Percentiles rank a stretch among this genome's conserved stretches.
Conservation (phyloP, 352 stramenopile genomes). For the Phytophthora pini region DNA sequence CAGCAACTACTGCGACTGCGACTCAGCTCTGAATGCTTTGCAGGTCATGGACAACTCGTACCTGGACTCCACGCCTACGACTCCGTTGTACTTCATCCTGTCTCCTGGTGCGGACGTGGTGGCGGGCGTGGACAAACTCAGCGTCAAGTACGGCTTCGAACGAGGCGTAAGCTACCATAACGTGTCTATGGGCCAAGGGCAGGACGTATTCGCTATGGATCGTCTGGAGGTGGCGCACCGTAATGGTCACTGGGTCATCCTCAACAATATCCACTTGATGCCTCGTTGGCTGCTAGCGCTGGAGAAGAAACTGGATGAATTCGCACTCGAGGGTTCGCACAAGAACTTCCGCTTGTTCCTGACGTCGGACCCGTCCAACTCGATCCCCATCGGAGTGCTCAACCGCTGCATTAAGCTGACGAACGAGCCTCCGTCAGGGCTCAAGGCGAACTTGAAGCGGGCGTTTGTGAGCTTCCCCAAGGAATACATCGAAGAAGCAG, state of each 20-base stretch:
- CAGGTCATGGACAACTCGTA: slow-evolving; percentile 97
- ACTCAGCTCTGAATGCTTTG: slow-evolving; percentile 95
- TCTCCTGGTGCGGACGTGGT: slow-evolving; percentile 96
- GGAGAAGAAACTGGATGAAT: slow-evolving; percentile 98
- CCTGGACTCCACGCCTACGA: slow-evolving; percentile 94
- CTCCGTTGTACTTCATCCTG: slow-evolving; percentile 97
- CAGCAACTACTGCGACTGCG: slow-evolving; percentile 95
- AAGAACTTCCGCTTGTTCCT: slow-evolving; percentile 96
- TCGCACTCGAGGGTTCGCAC: slow-evolving; percentile 92
- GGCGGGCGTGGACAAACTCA: slow-evolving; percentile 94
- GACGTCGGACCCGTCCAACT: slow-evolving; percentile 93
- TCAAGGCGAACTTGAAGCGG: slow-evolving; percentile 97
- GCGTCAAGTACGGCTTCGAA: slow-evolving; percentile 95
- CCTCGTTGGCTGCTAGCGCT: slow-evolving; percentile 95
- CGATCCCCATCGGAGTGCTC: slow-evolving; percentile 96
- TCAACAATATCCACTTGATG: slow-evolving; percentile 99
- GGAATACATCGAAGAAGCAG: slow-evolving; percentile 96
- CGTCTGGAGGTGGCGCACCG: slow-evolving; percentile 94
- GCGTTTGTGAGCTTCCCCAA: slow-evolving; percentile 96
- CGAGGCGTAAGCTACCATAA: slow-evolving; percentile 97
- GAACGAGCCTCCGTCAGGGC: slow-evolving; percentile 94
- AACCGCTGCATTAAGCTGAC: slow-evolving; percentile 98
- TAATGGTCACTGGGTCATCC: slow-evolving; percentile 97
- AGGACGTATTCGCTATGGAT: slow-evolving; percentile 96
- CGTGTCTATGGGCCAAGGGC: slow-evolving; percentile 97